Conservation (phyloP, 2,329 filamentous ascomycete species). For the Sphaerulina populicola region DNA sequence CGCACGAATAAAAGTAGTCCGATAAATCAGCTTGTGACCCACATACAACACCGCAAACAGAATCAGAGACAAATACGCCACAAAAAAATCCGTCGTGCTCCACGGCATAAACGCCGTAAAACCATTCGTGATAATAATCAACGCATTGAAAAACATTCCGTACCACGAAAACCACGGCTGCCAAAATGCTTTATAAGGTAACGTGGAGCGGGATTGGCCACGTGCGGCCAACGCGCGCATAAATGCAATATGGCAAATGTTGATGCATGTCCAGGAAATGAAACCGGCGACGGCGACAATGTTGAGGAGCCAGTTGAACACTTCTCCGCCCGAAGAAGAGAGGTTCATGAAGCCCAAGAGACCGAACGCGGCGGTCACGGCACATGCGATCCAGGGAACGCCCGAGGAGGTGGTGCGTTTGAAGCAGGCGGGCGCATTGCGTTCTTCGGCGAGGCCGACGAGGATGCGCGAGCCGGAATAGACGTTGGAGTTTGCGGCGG, state of each 20-base stretch:
- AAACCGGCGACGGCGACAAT: conserved; percentile 66
- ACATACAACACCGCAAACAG: conserved; percentile 62
- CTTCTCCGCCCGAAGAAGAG: conserved; percentile 59
- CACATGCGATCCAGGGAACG: conserved; percentile 67
- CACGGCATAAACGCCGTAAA: conserved; percentile 69
- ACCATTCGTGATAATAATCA: conserved; percentile 69
- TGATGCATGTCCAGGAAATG: conserved; percentile 63
- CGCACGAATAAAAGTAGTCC: conserved; percentile 36
- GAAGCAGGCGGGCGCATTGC: conserved; percentile 47
- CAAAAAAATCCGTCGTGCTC: conserved; percentile 62
- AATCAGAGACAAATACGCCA: conserved; percentile 64
- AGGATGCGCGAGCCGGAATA: conserved; percentile 62
- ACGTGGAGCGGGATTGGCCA: conserved; percentile 55
- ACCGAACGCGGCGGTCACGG: conserved; percentile 56
- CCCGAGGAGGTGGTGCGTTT: conserved; percentile 52
- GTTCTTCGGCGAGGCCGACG: conserved; percentile 58
- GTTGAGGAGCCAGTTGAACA: conserved; percentile 64
- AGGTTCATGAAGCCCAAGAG: conserved; percentile 68
- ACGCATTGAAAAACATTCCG: conserved; percentile 53
- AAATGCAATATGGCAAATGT: conserved; percentile 64
- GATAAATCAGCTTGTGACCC: conserved; percentile 60
- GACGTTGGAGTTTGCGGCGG: conserved; percentile 59
- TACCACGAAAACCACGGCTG: conserved; percentile 68
- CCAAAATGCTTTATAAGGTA: conserved; percentile 62
- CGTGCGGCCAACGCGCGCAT: conserved; percentile 61